Conservation (phyloP, 306 rosid species). For the Vicia sativa region DNA sequence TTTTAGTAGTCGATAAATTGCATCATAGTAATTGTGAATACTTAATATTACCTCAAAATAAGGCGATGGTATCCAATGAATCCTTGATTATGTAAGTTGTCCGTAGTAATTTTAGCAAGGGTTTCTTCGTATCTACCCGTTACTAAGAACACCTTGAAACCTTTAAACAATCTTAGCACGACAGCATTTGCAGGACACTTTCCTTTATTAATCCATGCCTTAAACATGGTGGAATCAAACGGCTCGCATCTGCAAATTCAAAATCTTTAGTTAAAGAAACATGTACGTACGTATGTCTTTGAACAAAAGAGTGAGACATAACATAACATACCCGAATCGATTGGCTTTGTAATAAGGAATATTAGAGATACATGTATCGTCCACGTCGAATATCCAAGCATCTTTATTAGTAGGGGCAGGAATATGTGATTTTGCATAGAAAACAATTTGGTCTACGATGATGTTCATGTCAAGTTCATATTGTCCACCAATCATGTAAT, state of each 20-base stretch:
- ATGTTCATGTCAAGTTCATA: conserved; percentile 53
- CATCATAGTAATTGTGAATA: background rate
- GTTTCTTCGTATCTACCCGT: conserved; percentile 73
- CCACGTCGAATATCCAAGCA: conserved; percentile 79
- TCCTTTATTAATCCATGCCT: conserved; percentile 70
- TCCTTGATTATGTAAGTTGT: conserved; percentile 66
- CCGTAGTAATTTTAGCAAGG: conserved; percentile 52
- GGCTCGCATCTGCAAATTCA: conserved; percentile 64
- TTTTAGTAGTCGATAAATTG: too few species aligned
- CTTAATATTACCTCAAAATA: conserved; percentile 62
- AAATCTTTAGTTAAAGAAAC: too few species aligned
- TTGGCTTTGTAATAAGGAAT: conserved; percentile 50
- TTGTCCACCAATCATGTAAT: conserved; percentile 68
- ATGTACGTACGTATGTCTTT: too few species aligned
- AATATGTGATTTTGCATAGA: conserved; percentile 39
- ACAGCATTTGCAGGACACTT: conserved; percentile 55
- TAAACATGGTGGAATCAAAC: conserved; percentile 65
- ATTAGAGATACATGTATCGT: conserved; percentile 85
- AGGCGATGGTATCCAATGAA: conserved; percentile 71
- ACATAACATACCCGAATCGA: conserved; percentile 60
- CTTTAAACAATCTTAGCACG: conserved; percentile 46
- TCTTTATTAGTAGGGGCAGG: conserved; percentile 31
- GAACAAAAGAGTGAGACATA: background rate
- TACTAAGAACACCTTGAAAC: conserved; percentile 68
- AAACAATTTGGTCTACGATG: conserved; percentile 42